Conservation (phyloP, 192 early-diverging fungal genomes). For the Linnemannia elongata region DNA sequence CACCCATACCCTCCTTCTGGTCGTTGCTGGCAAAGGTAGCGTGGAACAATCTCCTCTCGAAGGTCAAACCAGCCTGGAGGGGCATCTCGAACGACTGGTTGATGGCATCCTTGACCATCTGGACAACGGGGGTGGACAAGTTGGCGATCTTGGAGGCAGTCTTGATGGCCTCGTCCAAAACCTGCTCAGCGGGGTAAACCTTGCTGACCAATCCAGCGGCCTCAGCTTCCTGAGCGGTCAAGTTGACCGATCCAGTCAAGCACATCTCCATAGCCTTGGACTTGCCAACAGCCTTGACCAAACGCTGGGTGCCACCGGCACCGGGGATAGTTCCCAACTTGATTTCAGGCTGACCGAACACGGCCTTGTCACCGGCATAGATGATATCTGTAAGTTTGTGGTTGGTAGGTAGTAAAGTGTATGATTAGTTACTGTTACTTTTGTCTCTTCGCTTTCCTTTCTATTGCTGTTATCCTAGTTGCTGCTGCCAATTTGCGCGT, state of each 20-base stretch:
- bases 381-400: conserved; percentile 76
- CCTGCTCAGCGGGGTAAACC: conserved; percentile 87
- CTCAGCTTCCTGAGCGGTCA: conserved; percentile 91
- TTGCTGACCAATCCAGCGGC: conserved; percentile 88
- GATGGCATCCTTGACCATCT: conserved; percentile 98
- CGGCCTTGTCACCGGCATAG: conserved; percentile 97
- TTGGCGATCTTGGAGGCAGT: conserved; percentile 88
- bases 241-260: conserved; percentile 87
- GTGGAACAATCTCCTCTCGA: conserved; percentile 97
- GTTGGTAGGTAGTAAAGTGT: background rate
- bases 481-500: background rate
- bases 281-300: conserved; percentile 96
- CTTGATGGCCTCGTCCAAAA: conserved; percentile 93
- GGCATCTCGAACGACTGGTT: conserved; percentile 94
- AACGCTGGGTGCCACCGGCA: conserved; percentile 85
- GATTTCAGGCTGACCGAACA: conserved; percentile 99
- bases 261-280: conserved; percentile 98
- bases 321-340: conserved; percentile 98
- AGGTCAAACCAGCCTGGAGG: conserved; percentile 85
- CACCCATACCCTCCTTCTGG: conserved; percentile 97
- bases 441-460: background rate
- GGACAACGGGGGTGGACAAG: conserved; percentile 86
- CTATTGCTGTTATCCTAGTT: background rate
- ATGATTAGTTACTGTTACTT: background rate
- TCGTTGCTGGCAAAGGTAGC: conserved; percentile 91